Evolutionary conservation across 2,329 filamentous ascomycete genomes (phyloP).

Genomic region (Aureobasidium sp.): DNA sequence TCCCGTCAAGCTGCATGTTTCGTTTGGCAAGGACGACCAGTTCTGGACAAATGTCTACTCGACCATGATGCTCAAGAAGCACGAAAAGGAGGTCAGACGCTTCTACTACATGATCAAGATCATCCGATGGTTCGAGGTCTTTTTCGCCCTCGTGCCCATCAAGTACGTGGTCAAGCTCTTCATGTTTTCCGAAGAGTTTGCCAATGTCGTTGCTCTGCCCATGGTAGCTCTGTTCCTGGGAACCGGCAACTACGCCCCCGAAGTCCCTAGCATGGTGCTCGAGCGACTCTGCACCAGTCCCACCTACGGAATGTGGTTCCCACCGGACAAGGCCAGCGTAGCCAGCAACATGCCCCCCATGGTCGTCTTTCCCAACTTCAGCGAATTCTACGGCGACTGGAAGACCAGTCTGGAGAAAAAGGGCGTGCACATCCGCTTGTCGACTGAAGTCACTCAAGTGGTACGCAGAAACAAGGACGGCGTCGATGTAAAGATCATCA

Average conservation of each 20-base stretch:
- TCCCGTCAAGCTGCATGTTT: constrained; percentile 52
- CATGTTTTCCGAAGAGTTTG: constrained; percentile 61
- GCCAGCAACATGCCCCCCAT: constrained; percentile 46
- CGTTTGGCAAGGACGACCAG: constrained; percentile 53
- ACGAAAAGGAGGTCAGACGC: constrained; percentile 47
- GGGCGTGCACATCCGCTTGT: constrained; percentile 49
- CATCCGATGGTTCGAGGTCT: constrained; percentile 51
- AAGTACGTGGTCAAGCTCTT: constrained; percentile 59
- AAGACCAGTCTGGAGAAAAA: constrained; percentile 44
- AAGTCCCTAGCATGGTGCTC: constrained; percentile 61
- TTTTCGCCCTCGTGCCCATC: constrained; percentile 54
- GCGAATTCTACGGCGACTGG: constrained; percentile 55
- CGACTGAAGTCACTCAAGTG: constrained; percentile 48
- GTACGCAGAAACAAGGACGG: constrained; percentile 44
- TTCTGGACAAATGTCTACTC: constrained; percentile 63
- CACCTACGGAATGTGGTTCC: constrained; percentile 53
- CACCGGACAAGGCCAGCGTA: constrained; percentile 39
- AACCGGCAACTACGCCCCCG: constrained; percentile 65
- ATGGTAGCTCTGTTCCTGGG: constrained; percentile 67
- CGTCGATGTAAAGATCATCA: constrained; percentile 42
- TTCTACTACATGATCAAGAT: constrained; percentile 49
- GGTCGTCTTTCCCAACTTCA: constrained; percentile 57
- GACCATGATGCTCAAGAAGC: constrained; percentile 48
- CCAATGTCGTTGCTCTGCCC: constrained; percentile 61
- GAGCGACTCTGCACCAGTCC: constrained; percentile 44